A percentile compares a stretch with the other conserved stretches of the same genome.
Evolutionary conservation across 495 filamentous ascomycete species (phyloP).

Genomic region (Melanomma pulvis-pyrius): DNA sequence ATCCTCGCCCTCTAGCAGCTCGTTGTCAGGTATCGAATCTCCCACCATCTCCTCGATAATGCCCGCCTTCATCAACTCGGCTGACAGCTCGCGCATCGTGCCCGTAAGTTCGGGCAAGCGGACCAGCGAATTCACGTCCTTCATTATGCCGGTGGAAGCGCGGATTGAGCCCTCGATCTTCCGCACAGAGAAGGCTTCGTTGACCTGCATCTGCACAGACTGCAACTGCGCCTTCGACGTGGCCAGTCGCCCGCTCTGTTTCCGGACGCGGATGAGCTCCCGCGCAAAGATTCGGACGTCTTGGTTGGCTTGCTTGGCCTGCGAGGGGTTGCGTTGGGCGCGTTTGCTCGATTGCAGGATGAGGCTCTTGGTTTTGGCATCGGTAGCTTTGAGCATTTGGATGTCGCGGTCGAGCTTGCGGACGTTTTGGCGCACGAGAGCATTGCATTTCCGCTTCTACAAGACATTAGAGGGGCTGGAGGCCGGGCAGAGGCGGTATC

Average conservation of each 20-base stretch:
- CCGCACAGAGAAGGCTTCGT: constrained; percentile 91
- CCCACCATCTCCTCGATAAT: constrained; percentile 98
- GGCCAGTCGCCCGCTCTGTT: constrained; percentile 68
- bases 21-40: constrained; percentile 76
- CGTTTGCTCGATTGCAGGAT: constrained; percentile 80
- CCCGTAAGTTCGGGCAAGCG: constrained; percentile 81
- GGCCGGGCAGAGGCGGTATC: not conserved
- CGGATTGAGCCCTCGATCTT: constrained; percentile 94
- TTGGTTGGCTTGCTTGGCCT: constrained; percentile 70
- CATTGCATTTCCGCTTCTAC: constrained; percentile 94
- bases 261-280: constrained; percentile 82
- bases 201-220: constrained; percentile 96
- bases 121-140: constrained; percentile 88
- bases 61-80: constrained; percentile 88
- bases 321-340: constrained; percentile 72
- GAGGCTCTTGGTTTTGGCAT: constrained; percentile 80
- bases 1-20: constrained; percentile 75
- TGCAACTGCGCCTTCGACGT: constrained; percentile 90
- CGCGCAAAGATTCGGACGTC: constrained; percentile 86
- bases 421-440: constrained; percentile 84
- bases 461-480: not conserved
- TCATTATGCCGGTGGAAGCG: constrained; percentile 90
- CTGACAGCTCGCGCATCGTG: constrained; percentile 87
- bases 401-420: constrained; percentile 97
- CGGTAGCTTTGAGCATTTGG: constrained; percentile 67